These are phyloP conservation scores for Aspergillus brunneoviolaceus DNA, from an alignment of 2,329 filamentous ascomycete genomes.

Conservation along the genomic window DNA sequence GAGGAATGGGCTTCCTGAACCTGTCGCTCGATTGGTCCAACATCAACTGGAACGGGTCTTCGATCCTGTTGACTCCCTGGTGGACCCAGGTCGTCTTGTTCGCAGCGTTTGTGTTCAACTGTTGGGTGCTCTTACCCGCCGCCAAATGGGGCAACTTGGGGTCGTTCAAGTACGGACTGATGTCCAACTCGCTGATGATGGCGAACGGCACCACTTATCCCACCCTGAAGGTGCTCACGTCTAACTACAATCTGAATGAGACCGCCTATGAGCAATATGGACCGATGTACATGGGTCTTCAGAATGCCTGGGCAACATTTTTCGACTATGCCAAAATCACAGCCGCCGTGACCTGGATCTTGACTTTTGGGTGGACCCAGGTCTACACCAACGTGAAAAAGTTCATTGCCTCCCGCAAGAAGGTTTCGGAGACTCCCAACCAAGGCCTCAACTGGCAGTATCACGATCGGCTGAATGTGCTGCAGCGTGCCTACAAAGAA, in stretches of 20 bases:
- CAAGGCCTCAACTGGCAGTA: constrained; percentile 56
- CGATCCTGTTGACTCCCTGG: constrained; percentile 54
- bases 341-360: constrained; percentile 60
- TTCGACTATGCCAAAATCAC: constrained; percentile 62
- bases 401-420: constrained; percentile 40
- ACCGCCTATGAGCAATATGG: constrained; percentile 51
- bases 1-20: constrained; percentile 63
- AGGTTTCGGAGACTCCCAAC: constrained; percentile 25
- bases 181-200: constrained; percentile 58
- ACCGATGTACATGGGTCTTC: constrained; percentile 58
- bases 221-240: constrained; percentile 43
- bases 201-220: constrained; percentile 52
- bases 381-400: constrained; percentile 49
- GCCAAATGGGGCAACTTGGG: constrained; percentile 59
- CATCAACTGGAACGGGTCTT: constrained; percentile 53
- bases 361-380: constrained; percentile 54
- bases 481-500: constrained; percentile 58
- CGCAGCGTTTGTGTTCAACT: constrained; percentile 55
- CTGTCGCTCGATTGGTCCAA: constrained; percentile 62
- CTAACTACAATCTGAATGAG: constrained; percentile 50
- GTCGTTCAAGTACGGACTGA: constrained; percentile 53
- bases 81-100: constrained; percentile 63
- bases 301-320: constrained; percentile 59
- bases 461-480: constrained; percentile 58
- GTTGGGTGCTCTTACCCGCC: constrained; percentile 59